Conservation (phyloP, 176 grass and related monocot species). For the Poa annua region DNA sequence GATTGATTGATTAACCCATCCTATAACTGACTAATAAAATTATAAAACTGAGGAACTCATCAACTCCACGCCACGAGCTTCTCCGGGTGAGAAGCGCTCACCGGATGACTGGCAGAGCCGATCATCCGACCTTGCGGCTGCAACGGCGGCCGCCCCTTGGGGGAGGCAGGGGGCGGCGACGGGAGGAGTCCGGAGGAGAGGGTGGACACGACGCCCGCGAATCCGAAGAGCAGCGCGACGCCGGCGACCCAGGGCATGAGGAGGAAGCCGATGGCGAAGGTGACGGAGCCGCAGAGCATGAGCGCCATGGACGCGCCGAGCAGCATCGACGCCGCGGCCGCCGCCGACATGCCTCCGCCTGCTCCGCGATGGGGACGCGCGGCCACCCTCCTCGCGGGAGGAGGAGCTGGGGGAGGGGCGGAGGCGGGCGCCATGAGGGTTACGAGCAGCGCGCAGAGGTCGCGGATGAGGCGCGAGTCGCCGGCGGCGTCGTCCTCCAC, state of each 20-base stretch:
- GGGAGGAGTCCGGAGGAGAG: conserved; percentile 60
- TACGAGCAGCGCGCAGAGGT: conserved; percentile 66
- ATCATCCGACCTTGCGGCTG: not conserved
- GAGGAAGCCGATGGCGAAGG: conserved; percentile 78
- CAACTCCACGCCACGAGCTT: conserved; percentile 7
- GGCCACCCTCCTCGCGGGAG: too few species aligned
- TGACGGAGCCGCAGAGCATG: conserved; percentile 87
- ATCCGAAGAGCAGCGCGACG: conserved; percentile 65
- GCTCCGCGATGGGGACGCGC: too few species aligned
- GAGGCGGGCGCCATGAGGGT: conserved; percentile 39
- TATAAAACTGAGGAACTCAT: not conserved
- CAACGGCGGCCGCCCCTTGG: not conserved
- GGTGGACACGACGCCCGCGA: conserved; percentile 66
- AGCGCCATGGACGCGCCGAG: conserved; percentile 79
- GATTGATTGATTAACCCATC: conserved; percentile 6
- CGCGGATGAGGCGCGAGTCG: conserved; percentile 60
- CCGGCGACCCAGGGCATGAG: conserved; percentile 91
- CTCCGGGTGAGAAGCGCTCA: not conserved
- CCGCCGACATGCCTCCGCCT: conserved; percentile 31
- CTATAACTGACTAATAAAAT: not conserved
- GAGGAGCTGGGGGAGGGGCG: not conserved
- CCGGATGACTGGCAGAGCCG: too few species aligned
- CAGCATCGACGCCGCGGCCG: conserved; percentile 60
- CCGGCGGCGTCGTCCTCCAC: conserved; percentile 29
- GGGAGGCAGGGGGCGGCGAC: not conserved